phyloP scores from a whole-genome alignment of 1,284 basidiomycete species.

The Fomitopsis palustris region DNA sequence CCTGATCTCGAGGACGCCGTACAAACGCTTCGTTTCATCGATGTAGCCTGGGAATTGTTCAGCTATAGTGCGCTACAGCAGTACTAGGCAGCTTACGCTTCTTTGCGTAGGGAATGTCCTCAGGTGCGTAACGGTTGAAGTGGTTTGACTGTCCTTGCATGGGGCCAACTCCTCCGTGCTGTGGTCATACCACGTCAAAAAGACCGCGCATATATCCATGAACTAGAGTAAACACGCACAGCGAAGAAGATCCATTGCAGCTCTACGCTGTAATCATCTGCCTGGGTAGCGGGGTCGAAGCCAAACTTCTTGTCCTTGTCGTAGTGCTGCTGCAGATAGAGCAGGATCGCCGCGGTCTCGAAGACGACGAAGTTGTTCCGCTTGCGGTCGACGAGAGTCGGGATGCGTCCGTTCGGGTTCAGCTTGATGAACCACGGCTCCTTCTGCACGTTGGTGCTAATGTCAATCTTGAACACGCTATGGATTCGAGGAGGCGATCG shows the following conservation, averaged over 20 bases:
- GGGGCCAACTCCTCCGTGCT: constrained; percentile 71
- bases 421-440: constrained; percentile 52
- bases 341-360: constrained; percentile 51
- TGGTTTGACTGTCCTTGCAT: constrained; percentile 76
- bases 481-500: not conserved
- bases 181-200: constrained; percentile 1
- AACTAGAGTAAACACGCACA: constrained; percentile 30
- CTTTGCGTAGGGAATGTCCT: constrained; percentile 64
- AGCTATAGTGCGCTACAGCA: not conserved
- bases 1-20: constrained; percentile 70
- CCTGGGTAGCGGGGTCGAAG: constrained; percentile 36
- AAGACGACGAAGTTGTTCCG: constrained; percentile 48
- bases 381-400: constrained; percentile 41
- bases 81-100: constrained; percentile 37
- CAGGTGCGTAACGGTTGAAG: constrained; percentile 53
- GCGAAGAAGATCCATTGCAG: constrained; percentile 82
- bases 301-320: constrained; percentile 47
- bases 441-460: constrained; percentile 46
- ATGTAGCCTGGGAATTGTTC: constrained; percentile 48
- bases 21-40: constrained; percentile 77
- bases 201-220: not conserved
- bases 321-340: constrained; percentile 51
- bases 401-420: constrained; percentile 63
- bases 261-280: constrained; percentile 49
- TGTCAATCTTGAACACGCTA: constrained; percentile 34